phyloP scores from a whole-genome alignment of 2,329 filamentous ascomycete genomes.

The Chalaropsis ovoidea region DNA sequence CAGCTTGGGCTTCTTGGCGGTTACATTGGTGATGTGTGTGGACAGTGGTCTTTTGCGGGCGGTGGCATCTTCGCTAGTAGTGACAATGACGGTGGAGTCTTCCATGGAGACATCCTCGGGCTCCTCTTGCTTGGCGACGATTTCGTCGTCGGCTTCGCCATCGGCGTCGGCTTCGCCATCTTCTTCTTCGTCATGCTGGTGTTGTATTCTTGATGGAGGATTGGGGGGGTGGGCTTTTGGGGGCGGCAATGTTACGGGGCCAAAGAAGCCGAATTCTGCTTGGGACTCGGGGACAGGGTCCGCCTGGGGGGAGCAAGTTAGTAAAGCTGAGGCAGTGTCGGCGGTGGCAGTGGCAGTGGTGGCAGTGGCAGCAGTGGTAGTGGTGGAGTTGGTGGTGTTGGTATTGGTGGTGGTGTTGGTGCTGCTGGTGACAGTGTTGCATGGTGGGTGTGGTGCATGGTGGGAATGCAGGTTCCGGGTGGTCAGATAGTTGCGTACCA shows the following conservation, averaged over 20 bases:
- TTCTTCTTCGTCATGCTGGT: constrained; percentile 27
- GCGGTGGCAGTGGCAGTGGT: neutral
- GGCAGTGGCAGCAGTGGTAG: neutral
- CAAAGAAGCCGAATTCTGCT: constrained; percentile 42
- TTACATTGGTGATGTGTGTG: constrained; percentile 18
- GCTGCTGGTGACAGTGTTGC: neutral
- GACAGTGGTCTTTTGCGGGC: constrained; percentile 23
- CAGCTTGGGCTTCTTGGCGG: constrained; percentile 24
- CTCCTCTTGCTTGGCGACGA: constrained; percentile 24
- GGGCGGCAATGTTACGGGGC: constrained; percentile 33
- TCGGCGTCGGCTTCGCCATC: constrained; percentile 33
- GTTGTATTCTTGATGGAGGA: constrained; percentile 11
- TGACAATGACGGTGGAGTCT: constrained; percentile 12
- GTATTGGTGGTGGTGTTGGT: neutral
- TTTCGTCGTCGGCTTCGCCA: constrained; percentile 24
- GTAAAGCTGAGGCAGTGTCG: neutral
- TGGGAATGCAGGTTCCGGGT: neutral
- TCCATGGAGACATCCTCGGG: constrained; percentile 22
- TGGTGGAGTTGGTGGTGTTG: neutral
- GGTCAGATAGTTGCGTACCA: constrained; percentile 36
- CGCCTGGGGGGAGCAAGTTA: constrained; percentile 5
- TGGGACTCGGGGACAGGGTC: neutral
- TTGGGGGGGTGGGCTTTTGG: constrained; percentile 7
- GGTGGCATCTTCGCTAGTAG: constrained; percentile 15
- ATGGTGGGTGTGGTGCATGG: constrained; percentile 7